phyloP scores from a whole-genome alignment of 495 filamentous ascomycete species.

The Talaromyces nanjingensis region DNA sequence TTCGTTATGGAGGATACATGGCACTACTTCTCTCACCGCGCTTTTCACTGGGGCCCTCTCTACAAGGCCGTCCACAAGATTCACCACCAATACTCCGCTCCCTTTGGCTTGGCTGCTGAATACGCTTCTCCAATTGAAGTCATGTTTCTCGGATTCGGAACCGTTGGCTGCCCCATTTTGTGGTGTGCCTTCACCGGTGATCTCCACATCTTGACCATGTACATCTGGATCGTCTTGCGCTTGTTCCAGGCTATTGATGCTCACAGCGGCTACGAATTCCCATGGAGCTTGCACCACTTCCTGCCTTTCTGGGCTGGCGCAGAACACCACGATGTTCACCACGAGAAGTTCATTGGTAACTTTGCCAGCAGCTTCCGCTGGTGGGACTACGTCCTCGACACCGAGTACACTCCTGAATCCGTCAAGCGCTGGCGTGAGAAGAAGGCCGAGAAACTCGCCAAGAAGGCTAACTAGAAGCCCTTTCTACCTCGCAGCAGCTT shows the following conservation, averaged over 20 bases:
- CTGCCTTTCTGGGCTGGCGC: constrained; percentile 98
- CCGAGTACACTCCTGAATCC: constrained; percentile 84
- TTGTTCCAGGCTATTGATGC: constrained; percentile 98
- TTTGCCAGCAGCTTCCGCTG: constrained; percentile 97
- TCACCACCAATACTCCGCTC: constrained; percentile 96
- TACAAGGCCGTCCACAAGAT: constrained; percentile 97
- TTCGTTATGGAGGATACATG: constrained; percentile 95
- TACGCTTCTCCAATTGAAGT: constrained; percentile 98
- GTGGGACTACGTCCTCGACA: constrained; percentile 95
- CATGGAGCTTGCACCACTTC: constrained; percentile 91
- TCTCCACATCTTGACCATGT: constrained; percentile 95
- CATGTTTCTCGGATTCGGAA: constrained; percentile 92
- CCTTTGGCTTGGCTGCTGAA: constrained; percentile 93
- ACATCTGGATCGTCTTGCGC: constrained; percentile 88
- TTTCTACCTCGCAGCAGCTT: neutral
- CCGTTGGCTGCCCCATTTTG: constrained; percentile 73
- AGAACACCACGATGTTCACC: constrained; percentile 92
- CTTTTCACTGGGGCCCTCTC: constrained; percentile 88
- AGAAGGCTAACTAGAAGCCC: constrained; percentile 36
- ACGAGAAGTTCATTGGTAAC: constrained; percentile 97
- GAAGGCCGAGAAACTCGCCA: constrained; percentile 57
- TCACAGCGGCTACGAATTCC: constrained; percentile 96
- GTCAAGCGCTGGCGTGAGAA: constrained; percentile 75
- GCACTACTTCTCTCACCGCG: constrained; percentile 97
- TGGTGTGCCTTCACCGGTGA: constrained; percentile 80